These are phyloP conservation scores for Zymoseptoria brevis DNA, from an alignment of 2,329 filamentous ascomycete species.

Conservation along the genomic window DNA sequence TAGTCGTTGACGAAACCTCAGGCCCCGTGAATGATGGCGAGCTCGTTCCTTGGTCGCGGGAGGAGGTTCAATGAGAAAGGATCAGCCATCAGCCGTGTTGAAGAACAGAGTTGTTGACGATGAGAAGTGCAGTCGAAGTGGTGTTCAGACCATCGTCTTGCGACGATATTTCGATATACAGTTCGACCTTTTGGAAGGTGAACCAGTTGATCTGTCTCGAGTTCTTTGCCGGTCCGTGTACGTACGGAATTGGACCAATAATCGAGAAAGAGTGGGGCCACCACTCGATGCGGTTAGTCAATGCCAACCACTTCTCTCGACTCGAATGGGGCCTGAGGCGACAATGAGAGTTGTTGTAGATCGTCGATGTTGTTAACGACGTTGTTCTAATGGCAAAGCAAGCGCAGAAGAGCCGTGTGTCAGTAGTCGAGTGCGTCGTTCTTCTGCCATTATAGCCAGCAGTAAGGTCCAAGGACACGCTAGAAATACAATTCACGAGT, in stretches of 20 bases:
- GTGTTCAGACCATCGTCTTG: neutral
- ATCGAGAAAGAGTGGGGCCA: neutral
- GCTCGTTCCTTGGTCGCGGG: neutral
- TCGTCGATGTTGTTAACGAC: neutral
- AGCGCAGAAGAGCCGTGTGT: no score
- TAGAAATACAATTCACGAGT: neutral
- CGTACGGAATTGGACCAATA: neutral
- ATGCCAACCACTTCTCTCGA: neutral
- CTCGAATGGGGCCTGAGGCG: neutral
- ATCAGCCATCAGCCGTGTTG: neutral
- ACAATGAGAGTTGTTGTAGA: neutral
- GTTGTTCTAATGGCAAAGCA: neutral
- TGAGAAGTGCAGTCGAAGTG: neutral
- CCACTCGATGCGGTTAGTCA: neutral
- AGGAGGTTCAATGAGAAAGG: neutral
- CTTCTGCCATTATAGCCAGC: no score
- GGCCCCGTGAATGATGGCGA: neutral
- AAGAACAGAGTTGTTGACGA: neutral
- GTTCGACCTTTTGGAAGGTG: neutral
- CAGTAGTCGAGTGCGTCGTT: no score
- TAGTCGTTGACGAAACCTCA: neutral
- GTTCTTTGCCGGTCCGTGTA: neutral
- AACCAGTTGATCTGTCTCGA: neutral
- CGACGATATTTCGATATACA: neutral
- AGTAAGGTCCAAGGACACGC: no score